phyloP scores from a whole-genome alignment of 306 rosid species.

The Prosopis cineraria region DNA sequence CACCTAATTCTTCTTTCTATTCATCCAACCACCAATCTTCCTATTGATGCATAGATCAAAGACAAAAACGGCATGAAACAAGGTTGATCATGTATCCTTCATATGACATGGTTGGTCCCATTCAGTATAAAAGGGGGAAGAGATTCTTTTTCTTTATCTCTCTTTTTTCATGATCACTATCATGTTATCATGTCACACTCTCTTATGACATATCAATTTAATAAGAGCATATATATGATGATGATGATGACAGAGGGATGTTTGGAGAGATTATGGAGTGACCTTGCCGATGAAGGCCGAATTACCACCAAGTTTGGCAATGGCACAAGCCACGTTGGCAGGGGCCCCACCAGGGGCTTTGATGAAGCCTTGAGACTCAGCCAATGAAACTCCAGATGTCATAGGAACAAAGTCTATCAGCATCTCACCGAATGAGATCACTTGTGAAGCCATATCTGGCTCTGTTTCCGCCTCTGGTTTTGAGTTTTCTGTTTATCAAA shows the following conservation, averaged over 20 bases:
- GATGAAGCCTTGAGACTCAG: constrained; percentile 59
- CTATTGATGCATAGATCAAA: no score
- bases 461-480: background rate
- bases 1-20: no score
- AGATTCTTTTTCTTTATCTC: background rate
- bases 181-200: background rate
- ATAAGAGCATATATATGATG: background rate
- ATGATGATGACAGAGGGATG: background rate
- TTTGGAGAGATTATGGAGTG: background rate
- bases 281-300: constrained; percentile 74
- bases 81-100: no score
- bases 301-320: constrained; percentile 63
- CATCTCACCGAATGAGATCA: constrained; percentile 73
- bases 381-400: constrained; percentile 61
- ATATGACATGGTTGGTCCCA: no score
- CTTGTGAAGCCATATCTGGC: constrained; percentile 8
- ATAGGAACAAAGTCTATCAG: constrained; percentile 72
- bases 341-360: constrained; percentile 56
- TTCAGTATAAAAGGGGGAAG: background rate
- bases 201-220: no score
- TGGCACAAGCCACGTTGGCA: constrained; percentile 76
- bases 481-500: background rate
- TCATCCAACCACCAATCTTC: no score
- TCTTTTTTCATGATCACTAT: background rate
- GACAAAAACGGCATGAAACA: background rate